Percentiles rank a stretch among this genome's conserved stretches.
These are phyloP conservation scores for Strigomonas galati DNA, from an alignment of 208 protist species.

Conservation along the genomic window DNA sequence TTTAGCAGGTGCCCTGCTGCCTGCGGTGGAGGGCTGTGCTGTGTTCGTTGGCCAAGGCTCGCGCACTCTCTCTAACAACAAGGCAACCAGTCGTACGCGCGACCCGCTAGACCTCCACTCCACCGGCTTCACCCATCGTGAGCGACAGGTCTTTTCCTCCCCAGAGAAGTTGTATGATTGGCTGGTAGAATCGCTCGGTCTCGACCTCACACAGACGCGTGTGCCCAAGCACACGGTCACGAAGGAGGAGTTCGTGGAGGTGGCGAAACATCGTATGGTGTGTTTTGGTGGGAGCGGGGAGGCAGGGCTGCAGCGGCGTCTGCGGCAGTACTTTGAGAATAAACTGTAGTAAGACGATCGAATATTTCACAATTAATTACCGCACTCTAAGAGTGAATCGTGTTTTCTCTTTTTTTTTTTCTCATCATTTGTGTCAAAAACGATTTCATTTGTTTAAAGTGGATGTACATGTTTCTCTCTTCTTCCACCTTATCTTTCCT, in stretches of 20 bases:
- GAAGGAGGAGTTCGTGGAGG: neutral
- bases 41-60: neutral
- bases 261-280: too few species aligned
- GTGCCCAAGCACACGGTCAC: neutral
- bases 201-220: neutral
- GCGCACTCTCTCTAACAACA: neutral
- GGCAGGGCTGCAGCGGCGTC: too few species aligned
- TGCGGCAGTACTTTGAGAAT: too few species aligned
- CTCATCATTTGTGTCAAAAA: slow-evolving; percentile 2
- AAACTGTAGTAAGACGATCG: too few species aligned
- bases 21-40: neutral
- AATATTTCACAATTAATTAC: too few species aligned
- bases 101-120: neutral
- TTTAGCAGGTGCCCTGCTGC: too few species aligned
- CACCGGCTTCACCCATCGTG: neutral
- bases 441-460: slow-evolving; percentile 1
- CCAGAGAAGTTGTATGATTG: neutral
- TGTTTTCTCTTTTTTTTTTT: neutral
- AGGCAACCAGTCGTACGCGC: neutral
- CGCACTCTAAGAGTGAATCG: neutral
- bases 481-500: too few species aligned
- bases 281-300: too few species aligned
- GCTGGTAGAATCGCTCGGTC: neutral
- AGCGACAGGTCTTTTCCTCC: neutral
- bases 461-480: too few species aligned